A percentile compares a stretch with the other conserved stretches of the same genome.
Evolutionary conservation across 805 yeast species (phyloP).

Genomic region (Nakazawaea wickerhamii): DNA sequence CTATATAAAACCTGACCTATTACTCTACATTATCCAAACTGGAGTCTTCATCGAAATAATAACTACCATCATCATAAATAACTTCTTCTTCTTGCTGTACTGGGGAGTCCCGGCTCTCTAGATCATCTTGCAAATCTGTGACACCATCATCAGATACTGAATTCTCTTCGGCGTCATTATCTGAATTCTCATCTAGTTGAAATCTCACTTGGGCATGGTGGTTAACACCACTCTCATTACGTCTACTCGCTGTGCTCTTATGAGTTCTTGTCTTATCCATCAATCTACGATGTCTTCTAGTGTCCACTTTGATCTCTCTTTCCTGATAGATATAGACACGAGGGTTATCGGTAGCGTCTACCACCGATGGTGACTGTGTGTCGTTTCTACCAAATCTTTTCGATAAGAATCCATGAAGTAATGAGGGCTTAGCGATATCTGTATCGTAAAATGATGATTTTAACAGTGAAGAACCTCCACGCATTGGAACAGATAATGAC

Average conservation of each 20-base stretch:
- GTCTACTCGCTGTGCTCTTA: not conserved
- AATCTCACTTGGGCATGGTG: slow-evolving; percentile 6
- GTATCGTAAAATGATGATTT: slow-evolving; percentile 2
- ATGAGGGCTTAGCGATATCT: not conserved
- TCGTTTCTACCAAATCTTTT: not conserved
- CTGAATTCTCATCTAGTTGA: slow-evolving; percentile 1
- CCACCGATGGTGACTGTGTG: not conserved
- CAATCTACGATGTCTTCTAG: not conserved
- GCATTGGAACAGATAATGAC: slow-evolving; percentile 7
- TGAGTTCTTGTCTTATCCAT: not conserved
- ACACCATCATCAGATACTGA: not conserved
- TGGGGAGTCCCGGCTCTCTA: not conserved
- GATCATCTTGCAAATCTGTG: not conserved
- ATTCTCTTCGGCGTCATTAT: not conserved
- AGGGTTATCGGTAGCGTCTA: not conserved
- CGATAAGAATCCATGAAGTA: not conserved
- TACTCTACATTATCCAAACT: slow-evolving; percentile 20
- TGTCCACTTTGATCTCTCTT: not conserved
- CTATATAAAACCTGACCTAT: not conserved
- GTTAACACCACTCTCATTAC: not conserved
- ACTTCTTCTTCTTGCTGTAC: slow-evolving; percentile 7
- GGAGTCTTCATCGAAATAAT: slow-evolving; percentile 11
- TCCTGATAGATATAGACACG: slow-evolving; percentile 4
- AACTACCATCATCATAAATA: slow-evolving; percentile 7
- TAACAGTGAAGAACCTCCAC: not conserved